phyloP scores from a whole-genome alignment of 139 green algal species.

The Mesostigma viride region DNA sequence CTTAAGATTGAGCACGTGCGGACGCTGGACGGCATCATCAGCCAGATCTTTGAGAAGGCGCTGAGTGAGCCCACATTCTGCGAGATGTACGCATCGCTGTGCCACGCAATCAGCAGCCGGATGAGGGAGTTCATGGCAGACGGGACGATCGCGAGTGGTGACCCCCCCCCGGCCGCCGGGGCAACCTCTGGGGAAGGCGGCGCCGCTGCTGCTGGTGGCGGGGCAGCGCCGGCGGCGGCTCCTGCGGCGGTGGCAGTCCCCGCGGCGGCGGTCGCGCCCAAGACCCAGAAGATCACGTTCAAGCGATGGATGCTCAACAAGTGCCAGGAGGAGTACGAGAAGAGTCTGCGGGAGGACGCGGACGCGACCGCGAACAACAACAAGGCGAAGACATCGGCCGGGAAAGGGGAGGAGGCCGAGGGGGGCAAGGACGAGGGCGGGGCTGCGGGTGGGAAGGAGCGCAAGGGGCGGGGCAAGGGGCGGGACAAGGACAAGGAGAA shows the following conservation, averaged over 20 bases:
- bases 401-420: constrained; percentile 31
- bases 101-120: constrained; percentile 12
- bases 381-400: not conserved
- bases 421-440: constrained; percentile 21
- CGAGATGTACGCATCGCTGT: constrained; percentile 87
- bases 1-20: constrained; percentile 47
- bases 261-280: not conserved
- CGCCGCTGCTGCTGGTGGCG: too few relatives aligned
- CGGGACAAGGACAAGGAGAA: not conserved
- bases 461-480: not conserved
- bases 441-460: too few relatives aligned
- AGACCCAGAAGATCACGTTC: constrained; percentile 61
- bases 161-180: too few relatives aligned
- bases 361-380: constrained; percentile 7
- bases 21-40: constrained; percentile 65
- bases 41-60: constrained; percentile 95
- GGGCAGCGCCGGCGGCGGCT: too few relatives aligned
- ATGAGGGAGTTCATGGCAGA: constrained; percentile 28
- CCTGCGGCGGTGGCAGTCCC: too few relatives aligned
- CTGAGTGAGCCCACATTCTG: constrained; percentile 87
- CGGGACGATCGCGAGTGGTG: too few relatives aligned
- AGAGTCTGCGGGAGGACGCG: constrained; percentile 14
- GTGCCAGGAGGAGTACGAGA: constrained; percentile 92
- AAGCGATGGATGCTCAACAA: constrained; percentile 89
- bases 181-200: too few relatives aligned